Base-by-base conservation (phyloP, 257 asterid genomes). In the Capsicum pubescens region DNA sequence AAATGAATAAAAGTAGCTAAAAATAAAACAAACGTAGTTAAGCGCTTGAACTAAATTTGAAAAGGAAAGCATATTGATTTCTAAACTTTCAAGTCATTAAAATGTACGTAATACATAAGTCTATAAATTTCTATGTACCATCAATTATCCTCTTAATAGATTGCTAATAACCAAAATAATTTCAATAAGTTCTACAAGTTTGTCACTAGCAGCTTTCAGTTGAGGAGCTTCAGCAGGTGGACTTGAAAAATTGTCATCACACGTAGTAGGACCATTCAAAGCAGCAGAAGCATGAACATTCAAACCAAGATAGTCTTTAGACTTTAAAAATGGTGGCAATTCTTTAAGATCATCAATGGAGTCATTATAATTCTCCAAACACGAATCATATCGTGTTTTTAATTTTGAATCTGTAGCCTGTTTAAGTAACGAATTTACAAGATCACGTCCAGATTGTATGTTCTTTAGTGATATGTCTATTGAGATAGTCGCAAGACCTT, bases 281-380 rank as follows among this genome's bases (percentile, higher is more conserved):
- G 66, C 82, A 9, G 46, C 82, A 5, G 82, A 78, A 6, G 82
- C 82, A n/a, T 78, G 59, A 11, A 60, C 3, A 26, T 78, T 60
- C 64, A 78, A 21, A 60, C 82, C 59, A 7, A 4, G 12, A 21
- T 78, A 78, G 7, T 78, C 82, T 0, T 4, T 2, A 0, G 55
- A 35, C 0, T 10, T 82, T 21, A 91, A 59, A 50, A 71, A 52
- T 0, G 1, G 0, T 83, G 48, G 26, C 19, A 87, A 87, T 0
- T 81, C 54, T 3, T 67, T 39, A 13, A 92, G 79, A 3, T 1
- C 15, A 7, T 26, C 81, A 0, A 72, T 15, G 0, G 92, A 83
- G 1, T 86, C 76, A 1, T 36, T 17, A 36, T 79, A 88, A 10
- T 36, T 57, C 74, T 87, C 88, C 15, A 84, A 11, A 82, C 97